Conservation (phyloP, 176 grass and related monocot species). For the Eragrostis nindensis region DNA sequence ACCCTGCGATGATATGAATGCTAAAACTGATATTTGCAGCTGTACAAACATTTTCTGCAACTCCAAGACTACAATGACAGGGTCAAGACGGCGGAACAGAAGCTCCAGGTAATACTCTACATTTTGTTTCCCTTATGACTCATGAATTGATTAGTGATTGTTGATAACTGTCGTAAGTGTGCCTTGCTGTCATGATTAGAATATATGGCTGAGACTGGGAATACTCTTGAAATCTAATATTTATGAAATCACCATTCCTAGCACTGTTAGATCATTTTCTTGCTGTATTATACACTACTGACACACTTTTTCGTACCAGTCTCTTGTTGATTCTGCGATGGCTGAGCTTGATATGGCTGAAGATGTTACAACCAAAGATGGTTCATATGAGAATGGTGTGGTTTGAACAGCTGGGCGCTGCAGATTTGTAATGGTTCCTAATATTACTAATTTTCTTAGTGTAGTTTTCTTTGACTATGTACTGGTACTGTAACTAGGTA, state of each 20-base stretch:
- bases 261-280: not conserved
- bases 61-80: conserved; percentile 73
- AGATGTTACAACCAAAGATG: conserved; percentile 62
- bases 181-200: not conserved
- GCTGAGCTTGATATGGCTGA: conserved; percentile 60
- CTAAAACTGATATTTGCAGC: conserved; percentile 42
- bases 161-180: not conserved
- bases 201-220: not conserved
- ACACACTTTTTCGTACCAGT: conserved; percentile 35
- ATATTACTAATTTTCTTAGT: conserved; percentile 6
- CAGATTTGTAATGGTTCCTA: not conserved
- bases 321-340: conserved; percentile 62
- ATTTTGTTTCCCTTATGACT: conserved; percentile 8
- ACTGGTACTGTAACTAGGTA: conserved; percentile 16
- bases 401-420: conserved; percentile 29
- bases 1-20: not conserved
- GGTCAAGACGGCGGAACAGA: conserved; percentile 66
- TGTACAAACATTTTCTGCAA: conserved; percentile 73
- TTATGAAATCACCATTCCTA: not conserved
- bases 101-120: conserved; percentile 53
- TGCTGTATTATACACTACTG: not conserved
- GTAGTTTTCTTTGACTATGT: conserved; percentile 25
- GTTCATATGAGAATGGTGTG: conserved; percentile 65
- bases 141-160: not conserved
- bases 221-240: not conserved